These are phyloP conservation scores for Yamadazyma endophytica DNA, from an alignment of 805 yeast species.

Conservation along the genomic window DNA sequence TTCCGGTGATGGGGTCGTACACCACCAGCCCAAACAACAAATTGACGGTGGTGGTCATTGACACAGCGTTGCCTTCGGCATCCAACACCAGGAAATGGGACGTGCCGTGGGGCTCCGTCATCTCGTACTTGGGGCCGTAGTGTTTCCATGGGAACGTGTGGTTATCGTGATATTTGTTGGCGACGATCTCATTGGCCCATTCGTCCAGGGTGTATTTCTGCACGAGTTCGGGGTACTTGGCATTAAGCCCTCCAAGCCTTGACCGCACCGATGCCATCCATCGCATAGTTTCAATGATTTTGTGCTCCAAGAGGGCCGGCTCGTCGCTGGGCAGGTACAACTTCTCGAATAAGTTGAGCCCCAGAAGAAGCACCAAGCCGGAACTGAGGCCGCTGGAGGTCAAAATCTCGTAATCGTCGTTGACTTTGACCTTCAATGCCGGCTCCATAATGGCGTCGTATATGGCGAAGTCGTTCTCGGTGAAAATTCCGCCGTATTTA, in stretches of 20 bases:
- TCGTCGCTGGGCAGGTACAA: constrained; percentile 18
- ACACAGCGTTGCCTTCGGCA: constrained; percentile 67
- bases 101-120: constrained; percentile 85
- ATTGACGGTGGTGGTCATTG: constrained; percentile 87
- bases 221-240: constrained; percentile 19
- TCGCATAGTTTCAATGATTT: constrained; percentile 82
- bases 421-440: constrained; percentile 31
- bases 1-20: constrained; percentile 77
- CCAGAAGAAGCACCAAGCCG: constrained; percentile 79
- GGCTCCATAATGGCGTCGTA: constrained; percentile 51
- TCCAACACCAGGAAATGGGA: constrained; percentile 84
- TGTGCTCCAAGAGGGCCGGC: constrained; percentile 47
- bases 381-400: constrained; percentile 69
- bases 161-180: constrained; percentile 47
- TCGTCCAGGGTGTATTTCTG: constrained; percentile 41
- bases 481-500: constrained; percentile 63
- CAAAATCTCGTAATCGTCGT: constrained; percentile 25
- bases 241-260: constrained; percentile 66
- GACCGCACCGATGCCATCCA: constrained; percentile 88
- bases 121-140: constrained; percentile 75
- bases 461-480: constrained; percentile 57
- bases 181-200: constrained; percentile 54
- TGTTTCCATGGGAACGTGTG: constrained; percentile 64
- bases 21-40: constrained; percentile 78
- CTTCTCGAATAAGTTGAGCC: constrained; percentile 59